Conservation (phyloP, 495 filamentous ascomycete species). For the Astrothelium subdiscretum region DNA sequence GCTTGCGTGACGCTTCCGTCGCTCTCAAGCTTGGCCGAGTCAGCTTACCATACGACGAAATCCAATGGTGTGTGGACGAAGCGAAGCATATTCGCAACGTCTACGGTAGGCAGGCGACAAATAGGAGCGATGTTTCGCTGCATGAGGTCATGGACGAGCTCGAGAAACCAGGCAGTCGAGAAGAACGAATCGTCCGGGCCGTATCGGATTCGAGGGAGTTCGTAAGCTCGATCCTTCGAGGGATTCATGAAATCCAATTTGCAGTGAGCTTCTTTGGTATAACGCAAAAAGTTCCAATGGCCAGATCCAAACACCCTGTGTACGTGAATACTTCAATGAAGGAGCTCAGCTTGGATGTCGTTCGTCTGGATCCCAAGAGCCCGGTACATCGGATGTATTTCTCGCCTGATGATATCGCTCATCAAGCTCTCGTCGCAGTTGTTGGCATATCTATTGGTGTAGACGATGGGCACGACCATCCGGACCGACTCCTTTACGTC, state of each 20-base stretch:
- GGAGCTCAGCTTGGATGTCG: constrained; percentile 85
- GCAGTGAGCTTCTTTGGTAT: constrained; percentile 86
- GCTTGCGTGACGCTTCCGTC: constrained; percentile 80
- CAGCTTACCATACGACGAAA: constrained; percentile 82
- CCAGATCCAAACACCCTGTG: constrained; percentile 55
- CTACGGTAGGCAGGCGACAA: constrained; percentile 17
- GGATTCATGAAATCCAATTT: constrained; percentile 92
- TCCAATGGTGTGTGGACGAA: constrained; percentile 47
- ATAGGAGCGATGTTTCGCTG: constrained; percentile 47
- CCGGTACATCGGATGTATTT: constrained; percentile 99
- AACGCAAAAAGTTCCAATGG: constrained; percentile 58
- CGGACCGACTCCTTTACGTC: constrained; percentile 80
- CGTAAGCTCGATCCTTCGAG: constrained; percentile 74
- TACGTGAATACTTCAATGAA: constrained; percentile 86
- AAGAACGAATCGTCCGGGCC: constrained; percentile 67
- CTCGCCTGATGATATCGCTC: constrained; percentile 79
- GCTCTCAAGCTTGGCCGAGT: constrained; percentile 82
- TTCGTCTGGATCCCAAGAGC: constrained; percentile 84
- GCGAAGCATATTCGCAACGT: constrained; percentile 33
- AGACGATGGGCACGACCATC: constrained; percentile 73
- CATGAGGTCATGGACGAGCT: constrained; percentile 69
- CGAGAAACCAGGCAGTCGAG: constrained; percentile 56
- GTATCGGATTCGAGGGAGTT: constrained; percentile 93
- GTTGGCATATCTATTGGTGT: constrained; percentile 85
- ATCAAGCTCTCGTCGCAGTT: constrained; percentile 86